phyloP scores from a whole-genome alignment of 352 stramenopile species.

The Phytophthora tubulina region DNA sequence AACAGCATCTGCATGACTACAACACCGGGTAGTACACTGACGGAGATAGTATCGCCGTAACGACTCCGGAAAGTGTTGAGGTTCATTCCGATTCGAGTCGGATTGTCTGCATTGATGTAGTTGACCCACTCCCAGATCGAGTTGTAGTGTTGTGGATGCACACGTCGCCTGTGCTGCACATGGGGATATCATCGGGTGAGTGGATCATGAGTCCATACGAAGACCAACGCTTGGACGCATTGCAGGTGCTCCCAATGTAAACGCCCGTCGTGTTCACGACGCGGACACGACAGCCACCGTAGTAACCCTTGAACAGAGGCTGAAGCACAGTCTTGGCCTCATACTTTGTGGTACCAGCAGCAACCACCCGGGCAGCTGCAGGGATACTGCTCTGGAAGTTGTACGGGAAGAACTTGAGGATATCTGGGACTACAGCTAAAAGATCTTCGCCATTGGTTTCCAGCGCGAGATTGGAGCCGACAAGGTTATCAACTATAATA shows the following conservation, averaged over 20 bases:
- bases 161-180: conserved; percentile 32
- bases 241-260: conserved; percentile 35
- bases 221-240: conserved; percentile 22
- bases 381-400: conserved; percentile 42
- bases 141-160: conserved; percentile 48
- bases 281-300: conserved; percentile 37
- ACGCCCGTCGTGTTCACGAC: conserved; percentile 30
- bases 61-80: conserved; percentile 33
- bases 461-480: conserved; percentile 33
- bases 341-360: conserved; percentile 24
- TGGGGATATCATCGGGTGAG: conserved; percentile 37
- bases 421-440: conserved; percentile 23
- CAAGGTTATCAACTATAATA: conserved; percentile 14
- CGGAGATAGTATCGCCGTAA: conserved; percentile 23
- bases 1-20: conserved; percentile 41
- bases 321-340: conserved; percentile 18
- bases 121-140: conserved; percentile 40
- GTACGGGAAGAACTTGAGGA: conserved; percentile 40
- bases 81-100: conserved; percentile 28
- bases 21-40: conserved; percentile 36
- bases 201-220: conserved; percentile 42
- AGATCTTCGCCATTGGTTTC: conserved; percentile 29
- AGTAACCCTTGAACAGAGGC: conserved; percentile 39
- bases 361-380: not conserved
- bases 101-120: conserved; percentile 15